Evolutionary conservation across 2,329 filamentous ascomycete genomes (phyloP).

Genomic region (Cytospora schulzeri): DNA sequence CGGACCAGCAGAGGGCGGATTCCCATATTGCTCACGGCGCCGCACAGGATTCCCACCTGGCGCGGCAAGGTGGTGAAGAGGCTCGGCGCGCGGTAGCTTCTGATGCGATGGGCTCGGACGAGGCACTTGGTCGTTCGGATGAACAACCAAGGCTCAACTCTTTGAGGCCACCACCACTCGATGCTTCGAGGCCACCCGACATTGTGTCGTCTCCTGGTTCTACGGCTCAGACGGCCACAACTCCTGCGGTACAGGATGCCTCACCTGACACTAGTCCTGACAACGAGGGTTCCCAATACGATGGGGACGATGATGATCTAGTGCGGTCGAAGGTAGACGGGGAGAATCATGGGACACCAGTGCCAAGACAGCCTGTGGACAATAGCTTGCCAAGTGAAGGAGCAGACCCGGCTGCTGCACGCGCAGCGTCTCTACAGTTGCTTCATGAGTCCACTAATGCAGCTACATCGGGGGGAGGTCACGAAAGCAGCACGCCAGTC

Average conservation of each 20-base stretch:
- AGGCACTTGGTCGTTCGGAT: slow-evolving; percentile 34
- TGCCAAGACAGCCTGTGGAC: slow-evolving; percentile 29
- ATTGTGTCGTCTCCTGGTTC: slow-evolving; percentile 61
- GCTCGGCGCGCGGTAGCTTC: slow-evolving; percentile 30
- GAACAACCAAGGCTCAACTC: slow-evolving; percentile 35
- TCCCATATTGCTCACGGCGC: neutral
- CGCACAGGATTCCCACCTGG: neutral
- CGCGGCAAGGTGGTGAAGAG: slow-evolving; percentile 1
- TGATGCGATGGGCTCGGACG: slow-evolving; percentile 28
- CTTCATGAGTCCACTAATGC: slow-evolving; percentile 45
- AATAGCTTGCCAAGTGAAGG: slow-evolving; percentile 13
- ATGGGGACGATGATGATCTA: slow-evolving; percentile 51
- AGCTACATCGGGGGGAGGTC: slow-evolving; percentile 16
- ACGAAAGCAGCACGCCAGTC: neutral
- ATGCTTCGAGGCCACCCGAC: slow-evolving; percentile 44
- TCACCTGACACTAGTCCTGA: slow-evolving; percentile 77
- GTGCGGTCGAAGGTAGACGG: slow-evolving; percentile 41
- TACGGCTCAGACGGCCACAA: slow-evolving; percentile 73
- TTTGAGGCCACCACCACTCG: slow-evolving; percentile 40
- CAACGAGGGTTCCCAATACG: slow-evolving; percentile 62
- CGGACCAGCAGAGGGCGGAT: slow-evolving; percentile 1
- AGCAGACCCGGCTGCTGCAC: slow-evolving; percentile 29
- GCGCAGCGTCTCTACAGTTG: no score
- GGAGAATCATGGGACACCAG: slow-evolving; percentile 30
- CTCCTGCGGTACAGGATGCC: slow-evolving; percentile 66